Evolutionary conservation across 1,284 basidiomycete species (phyloP).

Genomic region (Pyrrhoderma noxium): DNA sequence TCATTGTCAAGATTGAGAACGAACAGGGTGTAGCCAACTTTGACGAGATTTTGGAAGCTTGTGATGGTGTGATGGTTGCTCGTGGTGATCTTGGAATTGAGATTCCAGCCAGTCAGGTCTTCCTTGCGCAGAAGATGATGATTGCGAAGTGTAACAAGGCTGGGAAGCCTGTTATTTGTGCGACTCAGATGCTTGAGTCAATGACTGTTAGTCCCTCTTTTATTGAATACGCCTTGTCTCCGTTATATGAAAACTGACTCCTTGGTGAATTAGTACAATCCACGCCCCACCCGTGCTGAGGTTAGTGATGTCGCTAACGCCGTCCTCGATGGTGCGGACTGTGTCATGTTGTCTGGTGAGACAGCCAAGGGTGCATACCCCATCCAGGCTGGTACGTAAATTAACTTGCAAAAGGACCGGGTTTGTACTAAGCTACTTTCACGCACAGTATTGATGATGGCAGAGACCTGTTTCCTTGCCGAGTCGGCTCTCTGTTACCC

Average conservation of each 20-base stretch:
- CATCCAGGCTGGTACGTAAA: slow-evolving; percentile 73
- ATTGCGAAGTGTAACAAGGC: slow-evolving; percentile 96
- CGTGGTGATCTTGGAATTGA: slow-evolving; percentile 98
- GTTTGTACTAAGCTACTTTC: slow-evolving; percentile 18
- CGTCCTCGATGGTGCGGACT: slow-evolving; percentile 94
- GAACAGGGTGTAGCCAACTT: slow-evolving; percentile 97
- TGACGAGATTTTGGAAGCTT: slow-evolving; percentile 90
- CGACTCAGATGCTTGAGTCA: slow-evolving; percentile 99
- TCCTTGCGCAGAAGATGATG: slow-evolving; percentile 99
- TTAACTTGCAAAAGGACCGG: background rate
- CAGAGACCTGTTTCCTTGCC: slow-evolving; percentile 92
- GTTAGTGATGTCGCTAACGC: slow-evolving; percentile 97
- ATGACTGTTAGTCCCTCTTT: slow-evolving; percentile 68
- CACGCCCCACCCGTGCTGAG: slow-evolving; percentile 93
- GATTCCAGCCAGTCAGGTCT: slow-evolving; percentile 96
- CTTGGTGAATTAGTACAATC: slow-evolving; percentile 68
- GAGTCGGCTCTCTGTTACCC: slow-evolving; percentile 92
- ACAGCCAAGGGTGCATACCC: slow-evolving; percentile 96
- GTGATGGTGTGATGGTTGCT: slow-evolving; percentile 98
- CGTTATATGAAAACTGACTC: background rate
- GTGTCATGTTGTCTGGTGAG: slow-evolving; percentile 98
- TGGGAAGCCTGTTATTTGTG: slow-evolving; percentile 97
- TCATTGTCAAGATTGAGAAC: slow-evolving; percentile 98
- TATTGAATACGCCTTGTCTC: slow-evolving; percentile 19
- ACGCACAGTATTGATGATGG: slow-evolving; percentile 88